phyloP scores from a whole-genome alignment of 78 protist genomes.

The Polysphondylium violaceum region DNA sequence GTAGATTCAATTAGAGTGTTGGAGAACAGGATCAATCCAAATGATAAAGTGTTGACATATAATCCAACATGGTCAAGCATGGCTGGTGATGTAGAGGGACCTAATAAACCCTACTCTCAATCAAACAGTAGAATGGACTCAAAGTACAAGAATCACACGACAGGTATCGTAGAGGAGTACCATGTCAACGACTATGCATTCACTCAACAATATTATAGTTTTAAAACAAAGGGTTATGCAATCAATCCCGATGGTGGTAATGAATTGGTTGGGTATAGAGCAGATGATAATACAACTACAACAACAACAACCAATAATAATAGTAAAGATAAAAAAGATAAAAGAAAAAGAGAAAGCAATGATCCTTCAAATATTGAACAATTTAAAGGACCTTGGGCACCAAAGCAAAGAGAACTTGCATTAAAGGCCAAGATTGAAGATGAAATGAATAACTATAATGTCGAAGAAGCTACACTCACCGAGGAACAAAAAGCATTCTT shows the following conservation, averaged over 20 bases:
- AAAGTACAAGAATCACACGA: slow-evolving; percentile 40
- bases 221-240: slow-evolving; percentile 19
- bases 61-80: slow-evolving; percentile 37
- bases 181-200: slow-evolving; percentile 61
- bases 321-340: background rate
- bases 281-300: background rate
- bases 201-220: slow-evolving; percentile 35
- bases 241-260: slow-evolving; percentile 5
- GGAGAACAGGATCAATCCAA: slow-evolving; percentile 48
- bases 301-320: background rate
- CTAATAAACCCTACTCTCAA: slow-evolving; percentile 45
- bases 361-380: slow-evolving; percentile 58
- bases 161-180: slow-evolving; percentile 42
- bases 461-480: background rate
- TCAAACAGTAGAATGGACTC: slow-evolving; percentile 41
- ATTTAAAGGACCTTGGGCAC: slow-evolving; percentile 82
- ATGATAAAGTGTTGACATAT: slow-evolving; percentile 21
- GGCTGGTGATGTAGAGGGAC: slow-evolving; percentile 56
- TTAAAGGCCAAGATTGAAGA: slow-evolving; percentile 4
- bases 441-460: background rate
- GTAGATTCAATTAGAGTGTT: slow-evolving; percentile 7
- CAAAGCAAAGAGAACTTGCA: slow-evolving; percentile 26
- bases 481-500: slow-evolving; percentile 28
- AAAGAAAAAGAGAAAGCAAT: slow-evolving; percentile 45
- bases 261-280: slow-evolving; percentile 14